These are phyloP conservation scores for Arctostaphylos glauca DNA, from an alignment of 148 eudicot species.

Conservation along the genomic window DNA sequence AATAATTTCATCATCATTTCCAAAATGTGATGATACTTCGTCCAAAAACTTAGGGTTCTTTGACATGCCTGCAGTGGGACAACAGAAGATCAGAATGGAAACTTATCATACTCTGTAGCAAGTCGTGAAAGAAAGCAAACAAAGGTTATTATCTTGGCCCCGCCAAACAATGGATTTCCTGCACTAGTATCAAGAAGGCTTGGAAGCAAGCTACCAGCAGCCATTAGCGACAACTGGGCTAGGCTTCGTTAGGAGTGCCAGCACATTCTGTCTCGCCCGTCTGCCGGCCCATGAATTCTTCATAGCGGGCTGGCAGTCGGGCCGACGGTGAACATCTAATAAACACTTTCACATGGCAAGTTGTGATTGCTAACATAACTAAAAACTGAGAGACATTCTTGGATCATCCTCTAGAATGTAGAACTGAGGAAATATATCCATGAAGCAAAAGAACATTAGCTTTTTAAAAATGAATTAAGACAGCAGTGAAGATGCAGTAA, in stretches of 20 bases:
- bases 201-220: too few relatives aligned
- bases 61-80: slow-evolving; percentile 47
- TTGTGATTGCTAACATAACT: neutral
- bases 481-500: neutral
- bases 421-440: neutral
- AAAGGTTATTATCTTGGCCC: neutral
- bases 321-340: neutral
- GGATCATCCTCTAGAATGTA: neutral
- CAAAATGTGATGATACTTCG: slow-evolving; percentile 46
- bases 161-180: neutral
- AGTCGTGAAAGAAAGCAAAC: neutral
- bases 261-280: too few relatives aligned
- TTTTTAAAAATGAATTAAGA: too few relatives aligned
- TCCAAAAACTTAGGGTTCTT: slow-evolving; percentile 57
- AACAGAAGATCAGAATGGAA: neutral
- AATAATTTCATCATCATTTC: slow-evolving; percentile 71
- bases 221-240: too few relatives aligned
- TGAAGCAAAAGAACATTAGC: neutral
- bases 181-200: neutral
- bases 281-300: too few relatives aligned
- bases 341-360: neutral
- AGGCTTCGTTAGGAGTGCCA: too few relatives aligned
- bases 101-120: neutral
- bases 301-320: too few relatives aligned
- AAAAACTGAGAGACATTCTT: neutral